A percentile compares a stretch with the other conserved stretches of the same genome.
Conservation (phyloP, 805 yeast genomes). For the Phaffomyces antillensis region DNA sequence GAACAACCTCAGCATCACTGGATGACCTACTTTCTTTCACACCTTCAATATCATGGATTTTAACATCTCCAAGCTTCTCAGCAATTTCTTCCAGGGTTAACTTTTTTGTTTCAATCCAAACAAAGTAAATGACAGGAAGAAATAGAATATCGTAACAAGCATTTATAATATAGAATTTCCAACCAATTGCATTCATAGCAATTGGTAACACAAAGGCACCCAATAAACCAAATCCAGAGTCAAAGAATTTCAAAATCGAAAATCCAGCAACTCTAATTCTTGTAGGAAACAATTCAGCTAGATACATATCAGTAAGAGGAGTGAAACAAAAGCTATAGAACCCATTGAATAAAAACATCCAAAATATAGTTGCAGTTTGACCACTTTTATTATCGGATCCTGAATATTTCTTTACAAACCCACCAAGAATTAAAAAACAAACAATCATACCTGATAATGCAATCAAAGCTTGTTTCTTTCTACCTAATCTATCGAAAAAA, state of each 20-base stretch:
- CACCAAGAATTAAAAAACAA: slow-evolving; percentile 9
- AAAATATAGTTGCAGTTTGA: slow-evolving; percentile 12
- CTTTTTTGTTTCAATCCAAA: slow-evolving; percentile 26
- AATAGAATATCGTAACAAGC: slow-evolving; percentile 20
- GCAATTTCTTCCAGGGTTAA: slow-evolving; percentile 26
- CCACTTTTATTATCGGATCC: slow-evolving; percentile 5
- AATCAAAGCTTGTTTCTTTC: slow-evolving; percentile 7
- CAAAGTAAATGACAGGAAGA: slow-evolving; percentile 19
- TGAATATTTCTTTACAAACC: slow-evolving; percentile 7
- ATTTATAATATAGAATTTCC: slow-evolving; percentile 23
- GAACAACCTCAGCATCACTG: too few relatives aligned
- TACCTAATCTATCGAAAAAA: slow-evolving; percentile 8
- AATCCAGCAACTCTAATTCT: not conserved
- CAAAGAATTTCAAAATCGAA: slow-evolving; percentile 6
- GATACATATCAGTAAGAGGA: slow-evolving; percentile 9
- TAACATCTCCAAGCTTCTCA: slow-evolving; percentile 17
- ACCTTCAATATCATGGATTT: slow-evolving; percentile 2
- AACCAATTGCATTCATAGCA: slow-evolving; percentile 21
- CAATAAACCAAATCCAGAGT: slow-evolving; percentile 9
- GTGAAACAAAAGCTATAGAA: slow-evolving; percentile 11
- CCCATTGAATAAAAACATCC: slow-evolving; percentile 14
- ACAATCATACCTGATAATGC: slow-evolving; percentile 8
- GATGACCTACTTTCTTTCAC: too few relatives aligned
- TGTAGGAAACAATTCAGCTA: not conserved
- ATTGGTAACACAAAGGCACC: slow-evolving; percentile 17